Conservation (phyloP, 495 filamentous ascomycete genomes). For the Lentithecium fluviatile region DNA sequence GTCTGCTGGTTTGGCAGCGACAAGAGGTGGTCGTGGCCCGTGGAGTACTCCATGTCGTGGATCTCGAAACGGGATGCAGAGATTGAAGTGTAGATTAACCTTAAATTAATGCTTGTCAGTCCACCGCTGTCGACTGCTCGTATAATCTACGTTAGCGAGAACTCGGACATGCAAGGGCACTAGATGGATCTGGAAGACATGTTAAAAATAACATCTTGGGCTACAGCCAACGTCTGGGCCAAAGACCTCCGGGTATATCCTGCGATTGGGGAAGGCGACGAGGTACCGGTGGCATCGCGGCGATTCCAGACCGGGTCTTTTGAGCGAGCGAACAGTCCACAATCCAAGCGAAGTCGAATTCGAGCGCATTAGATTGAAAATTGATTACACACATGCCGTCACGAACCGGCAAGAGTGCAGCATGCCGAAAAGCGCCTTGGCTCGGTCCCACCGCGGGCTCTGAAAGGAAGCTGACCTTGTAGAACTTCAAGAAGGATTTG, state of each 20-base stretch:
- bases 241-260: conserved; percentile 1
- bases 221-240: conserved; percentile 24
- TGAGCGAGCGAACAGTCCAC: neutral
- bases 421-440: conserved; percentile 26
- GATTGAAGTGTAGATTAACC: conserved; percentile 39
- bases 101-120: conserved; percentile 40
- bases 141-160: conserved; percentile 20
- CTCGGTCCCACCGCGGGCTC: neutral
- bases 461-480: conserved; percentile 4
- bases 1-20: conserved; percentile 1
- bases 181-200: conserved; percentile 4
- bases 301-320: conserved; percentile 27
- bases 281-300: conserved; percentile 17
- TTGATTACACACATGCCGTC: conserved; percentile 28
- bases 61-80: conserved; percentile 36
- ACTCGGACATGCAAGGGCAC: conserved; percentile 32
- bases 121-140: conserved; percentile 6
- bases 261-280: conserved; percentile 8
- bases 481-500: neutral
- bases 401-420: conserved; percentile 4
- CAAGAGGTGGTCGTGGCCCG: conserved; percentile 16
- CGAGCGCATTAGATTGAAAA: conserved; percentile 25
- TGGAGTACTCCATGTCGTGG: conserved; percentile 26
- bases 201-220: conserved; percentile 32
- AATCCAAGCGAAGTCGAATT: conserved; percentile 11